phyloP scores from a whole-genome alignment of 225 moss, liverwort and hornwort species.

The Straminergon stramineum region DNA sequence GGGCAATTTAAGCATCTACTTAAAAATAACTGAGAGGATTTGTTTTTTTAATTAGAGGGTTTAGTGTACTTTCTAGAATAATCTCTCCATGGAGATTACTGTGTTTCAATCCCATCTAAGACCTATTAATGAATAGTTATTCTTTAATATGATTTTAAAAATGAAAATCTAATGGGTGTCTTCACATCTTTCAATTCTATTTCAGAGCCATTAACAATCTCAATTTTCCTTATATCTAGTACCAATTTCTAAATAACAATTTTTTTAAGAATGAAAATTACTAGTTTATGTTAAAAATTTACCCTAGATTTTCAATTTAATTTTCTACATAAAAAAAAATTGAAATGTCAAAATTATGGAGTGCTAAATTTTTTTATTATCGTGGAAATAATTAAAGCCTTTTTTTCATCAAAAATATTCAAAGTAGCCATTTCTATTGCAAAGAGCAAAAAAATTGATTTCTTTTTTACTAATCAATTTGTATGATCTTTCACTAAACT shows the following conservation, averaged over 20 bases:
- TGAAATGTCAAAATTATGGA: background rate
- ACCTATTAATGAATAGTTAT: background rate
- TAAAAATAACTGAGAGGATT: background rate
- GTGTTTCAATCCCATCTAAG: background rate
- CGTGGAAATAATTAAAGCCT: rapidly evolving
- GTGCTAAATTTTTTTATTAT: background rate
- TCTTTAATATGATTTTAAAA: background rate
- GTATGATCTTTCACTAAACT: background rate
- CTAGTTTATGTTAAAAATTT: background rate
- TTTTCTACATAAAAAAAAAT: background rate
- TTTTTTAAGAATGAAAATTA: background rate
- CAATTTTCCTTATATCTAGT: background rate
- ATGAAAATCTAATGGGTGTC: background rate
- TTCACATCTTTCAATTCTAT: background rate
- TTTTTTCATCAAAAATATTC: background rate
- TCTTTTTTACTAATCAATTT: background rate
- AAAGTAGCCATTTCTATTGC: background rate
- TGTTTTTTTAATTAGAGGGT: background rate
- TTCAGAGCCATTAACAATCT: background rate
- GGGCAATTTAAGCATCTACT: background rate
- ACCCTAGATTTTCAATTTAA: background rate
- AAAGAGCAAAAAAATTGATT: background rate
- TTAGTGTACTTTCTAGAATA: background rate
- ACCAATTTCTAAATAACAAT: background rate
- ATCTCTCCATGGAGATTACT: background rate